Conservation (phyloP, 2,329 filamentous ascomycete genomes). For the Emmonsiellopsis sp. region DNA sequence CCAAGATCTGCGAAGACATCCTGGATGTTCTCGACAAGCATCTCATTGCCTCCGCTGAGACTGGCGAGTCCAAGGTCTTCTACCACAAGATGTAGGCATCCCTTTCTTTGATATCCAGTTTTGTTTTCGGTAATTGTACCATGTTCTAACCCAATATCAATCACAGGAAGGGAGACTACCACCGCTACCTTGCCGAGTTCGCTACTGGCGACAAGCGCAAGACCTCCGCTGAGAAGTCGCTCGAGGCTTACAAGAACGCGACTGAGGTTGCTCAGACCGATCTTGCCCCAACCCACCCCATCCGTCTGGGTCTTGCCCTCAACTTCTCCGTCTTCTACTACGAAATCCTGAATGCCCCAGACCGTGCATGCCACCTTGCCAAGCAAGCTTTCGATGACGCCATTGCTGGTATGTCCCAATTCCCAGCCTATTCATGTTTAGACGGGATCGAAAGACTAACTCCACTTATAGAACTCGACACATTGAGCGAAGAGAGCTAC, state of each 20-base stretch:
- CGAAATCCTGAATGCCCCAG: slow-evolving; percentile 96
- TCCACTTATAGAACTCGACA: slow-evolving; percentile 67
- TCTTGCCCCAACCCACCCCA: slow-evolving; percentile 84
- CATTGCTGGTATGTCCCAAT: slow-evolving; percentile 60
- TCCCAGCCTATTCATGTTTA: not conserved
- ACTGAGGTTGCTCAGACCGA: slow-evolving; percentile 85
- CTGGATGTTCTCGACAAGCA: slow-evolving; percentile 89
- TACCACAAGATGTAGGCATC: slow-evolving; percentile 92
- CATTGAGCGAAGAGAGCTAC: slow-evolving; percentile 96
- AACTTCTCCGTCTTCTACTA: slow-evolving; percentile 99
- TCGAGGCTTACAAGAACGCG: slow-evolving; percentile 93
- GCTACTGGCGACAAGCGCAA: slow-evolving; percentile 91
- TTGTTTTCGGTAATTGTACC: slow-evolving; percentile 9
- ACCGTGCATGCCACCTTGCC: slow-evolving; percentile 95
- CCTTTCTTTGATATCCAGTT: not conserved
- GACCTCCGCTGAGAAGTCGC: slow-evolving; percentile 84
- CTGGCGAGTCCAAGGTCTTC: slow-evolving; percentile 97
- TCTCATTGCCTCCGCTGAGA: slow-evolving; percentile 88
- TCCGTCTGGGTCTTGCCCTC: slow-evolving; percentile 81
- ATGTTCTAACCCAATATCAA: slow-evolving; percentile 32
- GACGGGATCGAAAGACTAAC: slow-evolving; percentile 15
- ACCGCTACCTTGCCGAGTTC: slow-evolving; percentile 97
- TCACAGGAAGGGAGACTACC: slow-evolving; percentile 95
- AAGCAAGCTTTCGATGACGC: slow-evolving; percentile 96
- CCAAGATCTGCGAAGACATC: slow-evolving; percentile 96